Conservation (phyloP, 1,139 yeast genomes). For the Taphrina wiesneri region DNA sequence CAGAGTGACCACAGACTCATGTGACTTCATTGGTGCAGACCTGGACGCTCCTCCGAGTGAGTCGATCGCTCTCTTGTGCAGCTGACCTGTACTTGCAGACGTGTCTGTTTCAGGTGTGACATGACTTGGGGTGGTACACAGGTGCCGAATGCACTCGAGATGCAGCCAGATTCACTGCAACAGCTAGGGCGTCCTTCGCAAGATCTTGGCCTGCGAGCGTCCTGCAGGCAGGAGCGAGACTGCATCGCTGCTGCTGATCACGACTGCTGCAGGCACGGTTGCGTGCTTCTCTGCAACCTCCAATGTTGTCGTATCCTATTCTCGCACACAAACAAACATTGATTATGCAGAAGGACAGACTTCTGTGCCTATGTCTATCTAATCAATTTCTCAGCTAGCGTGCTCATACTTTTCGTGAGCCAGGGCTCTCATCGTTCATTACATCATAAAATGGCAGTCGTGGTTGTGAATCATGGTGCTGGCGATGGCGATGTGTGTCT, state of each 20-base stretch:
- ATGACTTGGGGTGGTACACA: no score
- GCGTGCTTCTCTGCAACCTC: background rate
- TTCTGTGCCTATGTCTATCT: background rate
- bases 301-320: background rate
- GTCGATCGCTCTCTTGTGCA: background rate
- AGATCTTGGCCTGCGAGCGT: no score
- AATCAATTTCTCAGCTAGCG: background rate
- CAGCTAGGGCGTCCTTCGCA: no score
- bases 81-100: background rate
- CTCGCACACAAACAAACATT: background rate
- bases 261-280: background rate
- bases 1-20: background rate
- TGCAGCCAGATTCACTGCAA: no score
- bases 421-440: background rate
- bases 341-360: background rate
- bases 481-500: conserved; percentile 2
- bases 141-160: background rate
- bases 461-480: background rate
- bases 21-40: conserved; percentile 5
- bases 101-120: no score
- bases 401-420: background rate
- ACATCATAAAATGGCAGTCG: background rate
- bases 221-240: no score
- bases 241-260: no score
- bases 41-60: background rate